Evolutionary conservation across 164 flowering plant genomes (phyloP).

Genomic region (Magnolia kwangsiensis): DNA sequence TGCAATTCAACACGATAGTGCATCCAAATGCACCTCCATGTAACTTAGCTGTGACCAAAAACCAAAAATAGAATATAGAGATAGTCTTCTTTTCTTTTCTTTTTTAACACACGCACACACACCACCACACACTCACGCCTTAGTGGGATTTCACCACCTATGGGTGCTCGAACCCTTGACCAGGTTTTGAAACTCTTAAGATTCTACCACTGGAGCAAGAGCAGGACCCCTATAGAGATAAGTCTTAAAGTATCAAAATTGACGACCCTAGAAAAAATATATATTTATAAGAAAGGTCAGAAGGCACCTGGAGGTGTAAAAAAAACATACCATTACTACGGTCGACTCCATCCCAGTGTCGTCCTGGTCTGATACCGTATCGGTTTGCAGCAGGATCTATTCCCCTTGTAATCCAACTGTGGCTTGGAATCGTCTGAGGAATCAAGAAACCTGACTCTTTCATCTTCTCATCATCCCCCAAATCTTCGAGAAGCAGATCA

Average conservation of each 20-base stretch:
- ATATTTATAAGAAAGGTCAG: background rate
- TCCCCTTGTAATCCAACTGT: constrained; percentile 89
- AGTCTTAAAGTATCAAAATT: background rate
- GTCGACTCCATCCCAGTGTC: constrained; percentile 98
- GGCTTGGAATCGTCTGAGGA: constrained; percentile 85
- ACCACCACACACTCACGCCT: no score
- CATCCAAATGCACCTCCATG: background rate
- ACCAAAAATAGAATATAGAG: background rate
- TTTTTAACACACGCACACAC: no score
- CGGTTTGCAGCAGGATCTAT: constrained; percentile 77
- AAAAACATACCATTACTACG: constrained; percentile 72
- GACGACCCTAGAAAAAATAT: background rate
- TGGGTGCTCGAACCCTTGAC: no score
- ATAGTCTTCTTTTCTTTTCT: background rate
- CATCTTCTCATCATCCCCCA: constrained; percentile 85
- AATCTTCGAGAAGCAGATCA: constrained; percentile 43
- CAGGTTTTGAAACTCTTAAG: no score
- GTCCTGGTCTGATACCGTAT: constrained; percentile 71
- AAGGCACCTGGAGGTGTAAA: background rate
- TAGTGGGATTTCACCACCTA: no score
- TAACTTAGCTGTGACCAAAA: background rate
- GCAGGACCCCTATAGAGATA: no score
- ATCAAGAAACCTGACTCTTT: constrained; percentile 83
- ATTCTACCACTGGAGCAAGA: no score
- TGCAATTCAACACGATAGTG: background rate